Base-by-base conservation (phyloP, 768 basidiomycete species). In the Russula sp. region DNA sequence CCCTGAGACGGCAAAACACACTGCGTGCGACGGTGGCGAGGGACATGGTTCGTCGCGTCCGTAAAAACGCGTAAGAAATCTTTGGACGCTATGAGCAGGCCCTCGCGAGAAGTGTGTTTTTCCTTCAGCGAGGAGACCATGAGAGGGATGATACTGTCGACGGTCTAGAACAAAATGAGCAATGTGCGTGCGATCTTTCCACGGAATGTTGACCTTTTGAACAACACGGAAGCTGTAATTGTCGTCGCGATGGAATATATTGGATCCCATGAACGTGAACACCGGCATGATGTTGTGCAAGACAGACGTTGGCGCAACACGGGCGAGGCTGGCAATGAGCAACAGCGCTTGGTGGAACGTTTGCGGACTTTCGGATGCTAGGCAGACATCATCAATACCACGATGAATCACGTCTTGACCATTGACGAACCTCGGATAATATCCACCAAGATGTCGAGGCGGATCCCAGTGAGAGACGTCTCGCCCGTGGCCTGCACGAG, bases 191-290 rank as follows among this genome's bases (percentile, higher is more conserved):
- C 18, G 32, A 22, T 16, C 49, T 7, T 14, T 55, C 13, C 27
- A 31, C 22, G 22, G 13, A 5, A 22, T 2, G 54, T 76, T 49
- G 58, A 92, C 94, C 80, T 89, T 90, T 72, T 98, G 94, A 2
- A 98, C 91, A 9, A 98, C 94, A 42, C 86, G 85, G 79, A 97
- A 96, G 71, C 91, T 95, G 75, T 96, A 95, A 0, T 89, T 84
- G 71, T 99, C 97, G 68, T 99, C 97, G 52, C 94, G 83, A 71
- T 97, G 96, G 78, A 98, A 91, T 18, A 98, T 87, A 65, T 93
- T 95, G n/a, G 95, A 92, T 20, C 97, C 96, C 93, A 98, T 98
- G 76, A 98, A 98, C 0, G 95, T 98, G 78, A 99, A 98, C 50
- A 99, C 87, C 4, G 97, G 96, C 92, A 99, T 97, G 55, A 98